phyloP scores from a whole-genome alignment of 2,329 filamentous ascomycete genomes.

The Teratosphaeria destructans region DNA sequence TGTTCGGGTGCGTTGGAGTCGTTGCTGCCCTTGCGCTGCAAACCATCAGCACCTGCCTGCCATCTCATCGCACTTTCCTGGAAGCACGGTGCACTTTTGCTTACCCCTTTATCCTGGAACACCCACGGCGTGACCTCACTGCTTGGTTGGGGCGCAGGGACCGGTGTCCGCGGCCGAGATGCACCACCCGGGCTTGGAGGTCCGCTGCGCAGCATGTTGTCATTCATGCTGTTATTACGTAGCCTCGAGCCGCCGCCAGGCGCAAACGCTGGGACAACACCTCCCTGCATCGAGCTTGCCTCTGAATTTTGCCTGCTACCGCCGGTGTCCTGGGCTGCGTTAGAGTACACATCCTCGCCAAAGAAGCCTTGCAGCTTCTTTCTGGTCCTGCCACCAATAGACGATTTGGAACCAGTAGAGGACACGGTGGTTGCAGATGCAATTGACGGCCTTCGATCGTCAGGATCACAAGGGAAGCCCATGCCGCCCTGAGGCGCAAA shows the following conservation, averaged over 20 bases:
- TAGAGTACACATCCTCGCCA: slow-evolving; percentile 64
- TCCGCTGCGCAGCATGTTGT: slow-evolving; percentile 41
- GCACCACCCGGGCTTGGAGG: slow-evolving; percentile 59
- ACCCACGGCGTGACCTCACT: slow-evolving; percentile 97
- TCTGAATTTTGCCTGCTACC: slow-evolving; percentile 55
- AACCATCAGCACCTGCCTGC: neutral
- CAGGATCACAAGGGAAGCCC: slow-evolving; percentile 46
- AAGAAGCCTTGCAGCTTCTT: slow-evolving; percentile 89
- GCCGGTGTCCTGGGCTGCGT: slow-evolving; percentile 40
- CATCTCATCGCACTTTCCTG: neutral
- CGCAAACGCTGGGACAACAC: slow-evolving; percentile 44
- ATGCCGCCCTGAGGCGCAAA: slow-evolving; percentile 49
- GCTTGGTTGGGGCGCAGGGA: slow-evolving; percentile 18
- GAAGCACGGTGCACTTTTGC: slow-evolving; percentile 1
- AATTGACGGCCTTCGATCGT: slow-evolving; percentile 75
- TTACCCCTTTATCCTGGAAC: slow-evolving; percentile 51
- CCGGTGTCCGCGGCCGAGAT: slow-evolving; percentile 70
- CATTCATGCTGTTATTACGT: slow-evolving; percentile 73
- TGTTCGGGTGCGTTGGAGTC: slow-evolving; percentile 22
- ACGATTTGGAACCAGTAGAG: slow-evolving; percentile 70
- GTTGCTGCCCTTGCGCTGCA: slow-evolving; percentile 13
- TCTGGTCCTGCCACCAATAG: slow-evolving; percentile 57
- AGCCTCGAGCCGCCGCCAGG: slow-evolving; percentile 45
- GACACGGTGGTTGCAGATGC: slow-evolving; percentile 81
- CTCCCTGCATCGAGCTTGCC: slow-evolving; percentile 22